Evolutionary conservation across 179 eudicot species (phyloP).

Genomic region (Spinacia oleracea): DNA sequence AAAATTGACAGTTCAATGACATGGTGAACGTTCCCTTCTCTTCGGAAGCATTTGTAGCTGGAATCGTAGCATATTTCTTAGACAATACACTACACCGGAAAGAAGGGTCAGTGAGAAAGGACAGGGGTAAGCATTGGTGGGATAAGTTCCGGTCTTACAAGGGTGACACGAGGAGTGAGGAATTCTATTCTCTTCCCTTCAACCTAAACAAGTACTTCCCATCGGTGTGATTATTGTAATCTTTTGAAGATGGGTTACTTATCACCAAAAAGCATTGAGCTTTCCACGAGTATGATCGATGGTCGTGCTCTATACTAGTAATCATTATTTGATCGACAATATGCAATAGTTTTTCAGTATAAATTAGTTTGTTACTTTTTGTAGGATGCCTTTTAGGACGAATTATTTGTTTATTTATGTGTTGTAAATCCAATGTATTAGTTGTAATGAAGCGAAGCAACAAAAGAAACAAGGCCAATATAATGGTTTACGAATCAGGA

Average conservation of each 20-base stretch:
- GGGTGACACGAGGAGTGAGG: constrained; percentile 83
- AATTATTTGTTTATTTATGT: constrained; percentile 33
- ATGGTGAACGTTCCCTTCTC: constrained; percentile 92
- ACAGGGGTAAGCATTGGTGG: constrained; percentile 96
- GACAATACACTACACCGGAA: constrained; percentile 65
- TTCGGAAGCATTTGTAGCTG: constrained; percentile 85
- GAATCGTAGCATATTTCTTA: constrained; percentile 65
- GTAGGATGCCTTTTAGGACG: constrained; percentile 32
- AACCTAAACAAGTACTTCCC: constrained; percentile 95
- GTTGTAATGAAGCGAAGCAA: constrained; percentile 28
- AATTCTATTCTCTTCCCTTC: constrained; percentile 81
- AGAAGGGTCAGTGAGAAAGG: constrained; percentile 61
- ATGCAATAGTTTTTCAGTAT: constrained; percentile 37
- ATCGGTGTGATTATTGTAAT: constrained; percentile 51
- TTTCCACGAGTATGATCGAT: constrained; percentile 8
- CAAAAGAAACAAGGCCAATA: background rate
- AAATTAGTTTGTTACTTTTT: constrained; percentile 38
- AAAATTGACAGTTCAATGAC: constrained; percentile 73
- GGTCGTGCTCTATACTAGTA: constrained; percentile 18
- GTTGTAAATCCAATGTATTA: constrained; percentile 45
- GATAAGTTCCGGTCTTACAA: constrained; percentile 73
- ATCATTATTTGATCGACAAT: constrained; percentile 33
- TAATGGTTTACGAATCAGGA: background rate
- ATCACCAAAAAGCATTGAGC: background rate
- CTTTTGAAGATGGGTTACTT: background rate